Evolutionary conservation across 768 basidiomycete species (phyloP), one percentile per base, ranked within the genome.

Genomic region (Kwoniella sp.): DNA sequence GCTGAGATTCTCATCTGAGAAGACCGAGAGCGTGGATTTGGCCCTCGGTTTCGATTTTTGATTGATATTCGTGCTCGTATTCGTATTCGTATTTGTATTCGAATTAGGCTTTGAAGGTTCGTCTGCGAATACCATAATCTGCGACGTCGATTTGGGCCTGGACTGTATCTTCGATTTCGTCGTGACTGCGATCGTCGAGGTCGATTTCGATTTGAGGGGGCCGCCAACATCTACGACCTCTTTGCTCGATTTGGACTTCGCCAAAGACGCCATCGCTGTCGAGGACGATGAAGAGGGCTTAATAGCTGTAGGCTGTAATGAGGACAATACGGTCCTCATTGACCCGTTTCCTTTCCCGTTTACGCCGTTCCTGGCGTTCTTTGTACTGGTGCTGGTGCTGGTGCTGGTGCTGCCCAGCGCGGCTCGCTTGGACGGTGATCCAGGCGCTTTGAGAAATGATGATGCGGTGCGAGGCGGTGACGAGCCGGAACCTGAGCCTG

Each of bases 301-400:
- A 9, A 63, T 4, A 2, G 61, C 38, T 50, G 29, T 63, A 1
- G 61, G 61, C 37, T 63, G 61, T 41, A 63, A 47, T 48, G 61
- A 55, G 2, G 37, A 41, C 20, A 63, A 28, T 29, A 53, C 61
- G 17, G 54, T 63, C 28, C 61, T 41, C 26, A 23, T 23, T 8
- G 41, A 20, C 41, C 41, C 41, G 11, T 8, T 7, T 5, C 34
- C 34, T 37, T 37, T 37, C 34, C n/a, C n/a, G n/a, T n/a, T n/a
- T 37, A 13, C 34, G 13, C 13, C 34, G 34, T 13, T 7, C 34
- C 34, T 5, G 34, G 7, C 34, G 34, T 37, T 13, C 13, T 37
- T 13, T 37, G n/a, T n/a, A n/a, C n/a, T n/a, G n/a, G n/a, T n/a
- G n/a, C 28, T 34, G 25, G 22, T 51, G 48, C 56, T 51, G n/a